Percentiles rank a stretch among this genome's conserved stretches.
These are phyloP conservation scores for Pulveroboletus frians DNA, from an alignment of 768 basidiomycete species.

Conservation along the genomic window DNA sequence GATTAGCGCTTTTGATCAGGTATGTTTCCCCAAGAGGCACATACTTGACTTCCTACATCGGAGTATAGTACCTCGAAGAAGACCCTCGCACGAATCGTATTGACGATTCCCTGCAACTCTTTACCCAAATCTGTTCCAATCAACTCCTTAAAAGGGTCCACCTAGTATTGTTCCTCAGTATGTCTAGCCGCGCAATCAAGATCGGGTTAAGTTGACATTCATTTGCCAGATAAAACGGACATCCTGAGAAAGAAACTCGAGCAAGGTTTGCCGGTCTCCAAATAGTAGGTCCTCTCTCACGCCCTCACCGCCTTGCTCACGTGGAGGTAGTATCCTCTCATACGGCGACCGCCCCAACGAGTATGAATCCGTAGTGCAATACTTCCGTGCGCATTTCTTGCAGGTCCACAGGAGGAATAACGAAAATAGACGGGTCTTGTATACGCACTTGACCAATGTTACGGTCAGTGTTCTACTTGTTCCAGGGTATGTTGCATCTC, in stretches of 20 bases:
- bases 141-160: slow-evolving; percentile 68
- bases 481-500: background rate
- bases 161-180: slow-evolving; percentile 55
- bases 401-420: slow-evolving; percentile 76
- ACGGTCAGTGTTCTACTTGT: slow-evolving; percentile 44
- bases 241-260: slow-evolving; percentile 69
- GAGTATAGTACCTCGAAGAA: slow-evolving; percentile 72
- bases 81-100: slow-evolving; percentile 82
- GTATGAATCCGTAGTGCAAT: slow-evolving; percentile 75
- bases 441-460: slow-evolving; percentile 77
- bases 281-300: slow-evolving; percentile 54
- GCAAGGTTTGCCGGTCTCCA: slow-evolving; percentile 62
- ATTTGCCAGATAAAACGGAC: slow-evolving; percentile 65
- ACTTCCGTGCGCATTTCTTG: slow-evolving; percentile 84
- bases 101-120: slow-evolving; percentile 84
- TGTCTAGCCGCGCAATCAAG: slow-evolving; percentile 16
- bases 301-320: slow-evolving; percentile 7
- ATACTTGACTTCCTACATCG: background rate
- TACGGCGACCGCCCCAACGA: slow-evolving; percentile 78
- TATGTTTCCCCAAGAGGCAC: slow-evolving; percentile 17
- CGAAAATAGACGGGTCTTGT: slow-evolving; percentile 73
- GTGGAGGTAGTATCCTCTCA: slow-evolving; percentile 59
- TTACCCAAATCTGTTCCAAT: slow-evolving; percentile 82
- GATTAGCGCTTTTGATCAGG: slow-evolving; percentile 76
- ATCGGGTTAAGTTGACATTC: background rate